Percentiles rank a stretch among this genome's conserved stretches.
Evolutionary conservation across 2,329 filamentous ascomycete species (phyloP).

Genomic region (Beauveria pseudobassiana): DNA sequence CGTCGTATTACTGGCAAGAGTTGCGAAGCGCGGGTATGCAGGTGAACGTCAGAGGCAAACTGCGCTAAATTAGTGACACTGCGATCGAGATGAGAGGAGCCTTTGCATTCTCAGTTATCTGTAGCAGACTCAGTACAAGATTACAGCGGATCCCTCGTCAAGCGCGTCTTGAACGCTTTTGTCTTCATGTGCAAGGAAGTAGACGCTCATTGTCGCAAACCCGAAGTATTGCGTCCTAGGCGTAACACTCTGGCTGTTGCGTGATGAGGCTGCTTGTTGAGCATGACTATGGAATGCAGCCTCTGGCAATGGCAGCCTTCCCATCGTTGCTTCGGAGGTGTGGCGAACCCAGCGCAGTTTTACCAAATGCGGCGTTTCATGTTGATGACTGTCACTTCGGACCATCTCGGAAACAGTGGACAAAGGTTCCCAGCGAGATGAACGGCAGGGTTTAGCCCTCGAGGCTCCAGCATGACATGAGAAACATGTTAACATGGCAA

Average conservation of each 20-base stretch:
- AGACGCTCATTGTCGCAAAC: no score
- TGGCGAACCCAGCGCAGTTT: background rate
- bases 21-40: background rate
- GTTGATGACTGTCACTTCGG: constrained; percentile 1
- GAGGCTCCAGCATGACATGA: background rate
- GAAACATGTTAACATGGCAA: background rate
- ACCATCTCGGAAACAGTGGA: background rate
- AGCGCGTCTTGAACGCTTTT: background rate
- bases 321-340: no score
- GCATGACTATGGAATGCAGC: no score
- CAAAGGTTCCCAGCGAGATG: background rate
- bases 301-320: no score
- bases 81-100: background rate
- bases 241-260: no score
- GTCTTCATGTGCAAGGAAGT: background rate
- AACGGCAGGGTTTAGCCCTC: background rate
- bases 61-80: constrained; percentile 1
- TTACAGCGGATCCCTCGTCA: background rate
- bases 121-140: background rate
- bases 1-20: no score
- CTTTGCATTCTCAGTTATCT: background rate
- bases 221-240: no score
- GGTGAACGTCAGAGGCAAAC: background rate
- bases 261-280: no score
- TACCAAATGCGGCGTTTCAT: background rate